These are phyloP conservation scores for Carnegiea gigantea DNA, from an alignment of 179 eudicot species.

Conservation along the genomic window DNA sequence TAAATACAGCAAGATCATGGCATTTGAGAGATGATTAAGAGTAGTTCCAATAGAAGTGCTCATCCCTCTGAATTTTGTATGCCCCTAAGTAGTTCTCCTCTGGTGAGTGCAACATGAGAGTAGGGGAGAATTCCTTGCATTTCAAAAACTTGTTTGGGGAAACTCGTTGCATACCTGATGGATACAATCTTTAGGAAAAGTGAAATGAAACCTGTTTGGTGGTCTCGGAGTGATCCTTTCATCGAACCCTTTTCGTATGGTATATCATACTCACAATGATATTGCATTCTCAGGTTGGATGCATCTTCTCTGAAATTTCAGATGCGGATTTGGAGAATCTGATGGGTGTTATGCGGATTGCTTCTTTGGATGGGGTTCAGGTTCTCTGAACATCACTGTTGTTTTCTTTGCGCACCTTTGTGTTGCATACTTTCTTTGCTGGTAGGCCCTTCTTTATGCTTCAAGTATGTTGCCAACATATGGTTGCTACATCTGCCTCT, in stretches of 20 bases:
- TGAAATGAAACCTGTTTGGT: too few relatives aligned
- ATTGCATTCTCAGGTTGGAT: constrained; percentile 44
- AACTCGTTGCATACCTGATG: too few relatives aligned
- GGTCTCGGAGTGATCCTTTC: too few relatives aligned
- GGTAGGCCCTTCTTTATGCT: neutral
- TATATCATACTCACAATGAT: constrained; percentile 1
- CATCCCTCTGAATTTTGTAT: too few relatives aligned
- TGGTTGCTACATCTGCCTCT: neutral
- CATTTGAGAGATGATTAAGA: too few relatives aligned
- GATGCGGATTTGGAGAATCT: constrained; percentile 52
- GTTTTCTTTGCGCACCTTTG: neutral
- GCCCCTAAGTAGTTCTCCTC: too few relatives aligned
- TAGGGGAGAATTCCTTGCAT: too few relatives aligned
- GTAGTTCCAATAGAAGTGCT: too few relatives aligned
- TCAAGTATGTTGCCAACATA: neutral
- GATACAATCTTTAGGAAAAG: too few relatives aligned
- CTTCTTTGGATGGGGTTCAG: constrained; percentile 54
- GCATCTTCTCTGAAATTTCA: constrained; percentile 40
- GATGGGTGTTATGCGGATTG: constrained; percentile 38
- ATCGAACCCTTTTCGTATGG: neutral
- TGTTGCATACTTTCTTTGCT: neutral
- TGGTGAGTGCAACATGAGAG: too few relatives aligned
- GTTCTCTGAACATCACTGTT: constrained; percentile 24
- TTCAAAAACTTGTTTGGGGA: too few relatives aligned
- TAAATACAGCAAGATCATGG: too few relatives aligned